A percentile compares a stretch with the other conserved stretches of the same genome.
These are phyloP conservation scores for Aureobasidium uvarum DNA, from an alignment of 2,329 filamentous ascomycete species.

Conservation along the genomic window DNA sequence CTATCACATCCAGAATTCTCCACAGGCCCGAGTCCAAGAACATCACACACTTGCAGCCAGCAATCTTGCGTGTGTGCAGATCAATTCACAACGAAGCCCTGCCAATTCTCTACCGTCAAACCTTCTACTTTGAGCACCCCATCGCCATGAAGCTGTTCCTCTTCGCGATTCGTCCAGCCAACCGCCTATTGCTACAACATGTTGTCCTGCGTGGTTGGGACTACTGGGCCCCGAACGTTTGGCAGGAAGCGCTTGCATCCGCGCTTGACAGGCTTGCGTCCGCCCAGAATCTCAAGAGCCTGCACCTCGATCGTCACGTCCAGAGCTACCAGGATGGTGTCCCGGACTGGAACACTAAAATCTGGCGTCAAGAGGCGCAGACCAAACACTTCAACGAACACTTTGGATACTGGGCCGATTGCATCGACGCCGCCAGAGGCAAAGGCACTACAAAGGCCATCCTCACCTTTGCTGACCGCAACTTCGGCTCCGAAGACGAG, in stretches of 20 bases:
- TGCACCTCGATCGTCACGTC: not conserved
- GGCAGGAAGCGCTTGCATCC: no score
- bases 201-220: conserved; percentile 2
- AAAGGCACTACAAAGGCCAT: not conserved
- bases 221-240: no score
- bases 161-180: not conserved
- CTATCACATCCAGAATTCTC: no score
- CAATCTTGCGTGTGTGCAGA: not conserved
- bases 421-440: not conserved
- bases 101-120: conserved; percentile 9
- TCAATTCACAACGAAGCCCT: not conserved
- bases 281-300: not conserved
- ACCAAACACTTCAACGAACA: no score
- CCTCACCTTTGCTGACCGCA: not conserved
- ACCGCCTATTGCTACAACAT: not conserved
- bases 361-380: no score
- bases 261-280: not conserved
- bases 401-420: no score
- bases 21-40: not conserved
- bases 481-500: not conserved
- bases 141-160: conserved; percentile 1
- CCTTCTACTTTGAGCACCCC: conserved; percentile 4
- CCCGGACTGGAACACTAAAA: no score
- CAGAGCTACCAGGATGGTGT: not conserved
- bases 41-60: not conserved